Evolutionary conservation across 768 basidiomycete species (phyloP).

Genomic region (Termitomyces sp.): DNA sequence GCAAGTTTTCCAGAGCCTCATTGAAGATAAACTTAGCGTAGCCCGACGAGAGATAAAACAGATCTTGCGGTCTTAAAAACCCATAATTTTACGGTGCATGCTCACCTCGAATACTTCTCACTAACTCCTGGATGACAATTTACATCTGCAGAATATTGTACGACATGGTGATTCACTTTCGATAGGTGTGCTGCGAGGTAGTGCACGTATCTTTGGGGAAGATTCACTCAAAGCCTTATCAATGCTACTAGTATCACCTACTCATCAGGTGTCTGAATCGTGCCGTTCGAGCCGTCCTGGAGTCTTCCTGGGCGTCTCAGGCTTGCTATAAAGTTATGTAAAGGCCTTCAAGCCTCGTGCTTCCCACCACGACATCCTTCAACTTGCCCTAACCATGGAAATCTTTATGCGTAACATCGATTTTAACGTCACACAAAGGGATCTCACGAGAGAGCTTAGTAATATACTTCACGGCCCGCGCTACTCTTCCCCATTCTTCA

Average conservation of each 20-base stretch:
- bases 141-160: background rate
- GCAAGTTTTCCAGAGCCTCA: conserved; percentile 35
- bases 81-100: background rate
- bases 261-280: background rate
- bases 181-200: background rate
- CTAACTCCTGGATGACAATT: background rate
- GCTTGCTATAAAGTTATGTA: background rate
- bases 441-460: conserved; percentile 33
- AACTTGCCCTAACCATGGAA: conserved; percentile 26
- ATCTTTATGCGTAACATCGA: conserved; percentile 33
- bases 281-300: background rate
- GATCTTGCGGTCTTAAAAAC: conserved; percentile 29
- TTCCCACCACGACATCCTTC: conserved; percentile 3
- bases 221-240: background rate
- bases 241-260: too few species aligned
- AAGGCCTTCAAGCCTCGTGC: background rate
- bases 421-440: conserved; percentile 19
- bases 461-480: conserved; percentile 36
- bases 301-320: background rate
- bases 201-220: background rate
- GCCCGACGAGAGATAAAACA: conserved; percentile 56
- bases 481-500: conserved; percentile 23
- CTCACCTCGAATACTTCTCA: too few species aligned
- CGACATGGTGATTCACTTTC: background rate
- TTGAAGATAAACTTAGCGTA: conserved; percentile 55